Base-by-base conservation (phyloP, 129 eudicot species). In the Escallonia rubra region DNA sequence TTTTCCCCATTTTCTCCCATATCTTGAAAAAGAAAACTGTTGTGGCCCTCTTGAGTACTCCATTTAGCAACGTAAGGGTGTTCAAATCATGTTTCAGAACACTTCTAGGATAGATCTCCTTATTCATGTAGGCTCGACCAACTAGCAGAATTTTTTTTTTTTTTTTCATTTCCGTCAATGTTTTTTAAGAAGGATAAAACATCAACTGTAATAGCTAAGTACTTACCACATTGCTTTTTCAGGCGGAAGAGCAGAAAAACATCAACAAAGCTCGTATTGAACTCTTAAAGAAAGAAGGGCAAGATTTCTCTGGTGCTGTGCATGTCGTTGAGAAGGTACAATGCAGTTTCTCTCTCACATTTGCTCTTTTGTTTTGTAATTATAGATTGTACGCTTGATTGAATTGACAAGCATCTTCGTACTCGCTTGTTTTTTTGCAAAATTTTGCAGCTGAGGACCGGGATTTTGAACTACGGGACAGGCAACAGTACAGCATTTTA, bases 231-330 rank as follows among this genome's bases (percentile, higher is more conserved):
- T 23, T 23, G 34, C 34, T 57, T 61, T 66, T 74, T 23, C 61
- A 88, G 96, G 76, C 73, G 6, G 91, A 88, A 77, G 79, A 82
- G 38, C 75, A 79, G 68, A 80, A 85, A 15, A 42, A 64, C 10
- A 56, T 61, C 5, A 57, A 74, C 63, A 78, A 64, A 69, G 82
- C 68, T 66, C 84, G 84, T 53, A 73, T 74, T 73, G 89, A 84
- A 52, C 74, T 73, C 52, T 72, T 82, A 57, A 73, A 65, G 74
- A 85, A 75, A 62, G 71, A 77, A 60, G 61, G 72, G 69, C 79
- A 72, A 66, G 82, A 74, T 59, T 63, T 66, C 61, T 71, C 86
- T n/a, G 73, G 61, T 56, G 62, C 73, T 59, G 74, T 72, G 16
- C 68, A 76, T 59, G 77, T 75, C 64, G 72, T 80, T 51, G 74